phyloP scores from a whole-genome alignment of 169 alveolate species.

The Plasmodium falciparum region DNA sequence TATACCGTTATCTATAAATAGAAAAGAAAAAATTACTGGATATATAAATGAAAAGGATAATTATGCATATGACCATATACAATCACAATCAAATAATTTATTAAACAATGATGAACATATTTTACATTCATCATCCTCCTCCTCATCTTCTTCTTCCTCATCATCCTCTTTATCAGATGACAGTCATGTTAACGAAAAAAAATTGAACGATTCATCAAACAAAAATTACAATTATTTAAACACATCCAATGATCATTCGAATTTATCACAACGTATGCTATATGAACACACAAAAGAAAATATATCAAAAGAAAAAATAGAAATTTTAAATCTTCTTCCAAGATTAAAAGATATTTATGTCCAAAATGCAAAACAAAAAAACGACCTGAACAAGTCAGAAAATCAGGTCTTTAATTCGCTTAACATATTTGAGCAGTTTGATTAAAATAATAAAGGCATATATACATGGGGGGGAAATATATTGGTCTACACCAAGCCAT shows the following conservation, averaged over 20 bases:
- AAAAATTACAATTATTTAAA: too few species aligned
- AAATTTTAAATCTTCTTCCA: conserved; percentile 36
- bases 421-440: conserved; percentile 18
- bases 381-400: background rate
- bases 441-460: background rate
- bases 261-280: too few species aligned
- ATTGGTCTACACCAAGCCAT: too few species aligned
- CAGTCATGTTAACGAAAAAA: background rate
- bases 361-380: conserved; percentile 9
- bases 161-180: conserved; percentile 9
- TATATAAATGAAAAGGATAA: conserved; percentile 26
- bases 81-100: conserved; percentile 12
- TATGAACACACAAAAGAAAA: conserved; percentile 14
- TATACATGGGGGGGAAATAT: too few species aligned
- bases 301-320: conserved; percentile 55
- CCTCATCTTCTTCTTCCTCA: conserved; percentile 20
- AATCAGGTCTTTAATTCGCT: conserved; percentile 21
- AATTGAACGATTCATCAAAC: background rate
- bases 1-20: conserved; percentile 43
- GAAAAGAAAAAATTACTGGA: conserved; percentile 63
- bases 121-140: conserved; percentile 3
- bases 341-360: conserved; percentile 44
- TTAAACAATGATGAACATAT: too few species aligned
- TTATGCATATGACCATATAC: background rate
- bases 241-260: too few species aligned